Evolutionary conservation across 306 rosid species (phyloP).

Genomic region (Gastrolobium bilobum): DNA sequence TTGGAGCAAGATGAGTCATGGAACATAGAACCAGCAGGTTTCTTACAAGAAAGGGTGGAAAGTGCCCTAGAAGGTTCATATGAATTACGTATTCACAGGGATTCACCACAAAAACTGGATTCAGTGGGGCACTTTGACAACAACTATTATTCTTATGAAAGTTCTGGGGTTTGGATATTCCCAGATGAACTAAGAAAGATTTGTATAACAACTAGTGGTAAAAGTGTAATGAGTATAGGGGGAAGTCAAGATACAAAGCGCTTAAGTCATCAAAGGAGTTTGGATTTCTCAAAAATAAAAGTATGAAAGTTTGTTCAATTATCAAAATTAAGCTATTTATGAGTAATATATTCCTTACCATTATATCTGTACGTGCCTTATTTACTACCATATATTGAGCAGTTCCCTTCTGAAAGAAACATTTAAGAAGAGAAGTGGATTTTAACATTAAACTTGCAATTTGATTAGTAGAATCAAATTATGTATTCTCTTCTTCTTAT

Average conservation of each 20-base stretch:
- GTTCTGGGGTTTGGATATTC: conserved; percentile 67
- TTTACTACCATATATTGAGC: conserved; percentile 2
- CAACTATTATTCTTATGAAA: conserved; percentile 45
- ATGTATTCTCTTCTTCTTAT: conserved; percentile 10
- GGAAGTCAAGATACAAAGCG: conserved; percentile 49
- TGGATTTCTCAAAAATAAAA: conserved; percentile 43
- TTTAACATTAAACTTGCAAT: conserved; percentile 26
- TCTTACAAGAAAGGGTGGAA: conserved; percentile 30
- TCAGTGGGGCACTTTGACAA: conserved; percentile 39
- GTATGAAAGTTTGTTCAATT: not conserved
- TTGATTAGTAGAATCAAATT: conserved; percentile 22
- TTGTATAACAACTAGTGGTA: conserved; percentile 69
- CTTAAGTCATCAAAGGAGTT: conserved; percentile 48
- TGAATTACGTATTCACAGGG: conserved; percentile 43
- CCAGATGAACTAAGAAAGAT: conserved; percentile 59
- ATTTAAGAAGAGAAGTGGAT: conserved; percentile 15
- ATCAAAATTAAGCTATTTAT: not conserved
- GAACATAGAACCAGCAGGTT: conserved; percentile 29
- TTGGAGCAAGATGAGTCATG: conserved; percentile 41
- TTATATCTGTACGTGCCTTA: conserved; percentile 12
- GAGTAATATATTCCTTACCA: not conserved
- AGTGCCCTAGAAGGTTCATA: conserved; percentile 14
- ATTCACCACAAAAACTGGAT: conserved; percentile 45
- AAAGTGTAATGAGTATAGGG: conserved; percentile 48
- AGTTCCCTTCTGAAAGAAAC: conserved; percentile 28